These are phyloP conservation scores for Begonia loranthoides DNA, from an alignment of 306 rosid species.

Conservation along the genomic window DNA sequence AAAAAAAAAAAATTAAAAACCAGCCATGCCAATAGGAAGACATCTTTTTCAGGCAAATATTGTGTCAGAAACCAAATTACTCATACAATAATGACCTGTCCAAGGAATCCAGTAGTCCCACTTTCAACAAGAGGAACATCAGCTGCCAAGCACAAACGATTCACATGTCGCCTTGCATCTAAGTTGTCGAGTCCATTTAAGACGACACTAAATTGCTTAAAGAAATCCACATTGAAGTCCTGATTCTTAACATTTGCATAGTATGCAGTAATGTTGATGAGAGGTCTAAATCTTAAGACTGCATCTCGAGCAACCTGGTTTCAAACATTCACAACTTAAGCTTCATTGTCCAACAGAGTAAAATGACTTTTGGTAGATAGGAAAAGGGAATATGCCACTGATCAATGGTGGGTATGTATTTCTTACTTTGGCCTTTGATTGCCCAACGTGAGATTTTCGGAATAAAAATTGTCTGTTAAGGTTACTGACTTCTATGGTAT, in stretches of 20 bases:
- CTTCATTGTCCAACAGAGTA: no score
- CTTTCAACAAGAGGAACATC: conserved; percentile 91
- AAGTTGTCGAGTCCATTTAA: conserved; percentile 97
- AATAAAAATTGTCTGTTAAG: conserved; percentile 97
- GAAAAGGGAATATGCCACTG: no score
- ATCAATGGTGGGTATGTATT: neutral
- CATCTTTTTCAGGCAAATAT: conserved; percentile 2
- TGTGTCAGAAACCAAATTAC: no score
- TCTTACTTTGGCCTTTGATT: conserved; percentile 88
- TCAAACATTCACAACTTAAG: neutral
- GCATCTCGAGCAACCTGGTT: conserved; percentile 98
- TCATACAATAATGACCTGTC: conserved; percentile 51
- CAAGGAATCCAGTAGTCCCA: conserved; percentile 99
- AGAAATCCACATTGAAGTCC: conserved; percentile 78
- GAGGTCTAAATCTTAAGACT: conserved; percentile 86
- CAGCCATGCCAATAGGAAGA: no score
- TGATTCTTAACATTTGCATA: conserved; percentile 93
- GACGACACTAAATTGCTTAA: conserved; percentile 76
- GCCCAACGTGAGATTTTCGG: conserved; percentile 96
- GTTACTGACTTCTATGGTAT: conserved; percentile 99
- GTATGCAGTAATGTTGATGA: conserved; percentile 66
- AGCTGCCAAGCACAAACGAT: conserved; percentile 95
- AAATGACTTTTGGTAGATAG: no score
- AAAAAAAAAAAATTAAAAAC: no score
- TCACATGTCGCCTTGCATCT: conserved; percentile 96